A percentile compares a stretch with the other conserved stretches of the same genome.
These are phyloP conservation scores for Mariannaea sp. DNA, from an alignment of 2,329 filamentous ascomycete genomes.

Conservation along the genomic window DNA sequence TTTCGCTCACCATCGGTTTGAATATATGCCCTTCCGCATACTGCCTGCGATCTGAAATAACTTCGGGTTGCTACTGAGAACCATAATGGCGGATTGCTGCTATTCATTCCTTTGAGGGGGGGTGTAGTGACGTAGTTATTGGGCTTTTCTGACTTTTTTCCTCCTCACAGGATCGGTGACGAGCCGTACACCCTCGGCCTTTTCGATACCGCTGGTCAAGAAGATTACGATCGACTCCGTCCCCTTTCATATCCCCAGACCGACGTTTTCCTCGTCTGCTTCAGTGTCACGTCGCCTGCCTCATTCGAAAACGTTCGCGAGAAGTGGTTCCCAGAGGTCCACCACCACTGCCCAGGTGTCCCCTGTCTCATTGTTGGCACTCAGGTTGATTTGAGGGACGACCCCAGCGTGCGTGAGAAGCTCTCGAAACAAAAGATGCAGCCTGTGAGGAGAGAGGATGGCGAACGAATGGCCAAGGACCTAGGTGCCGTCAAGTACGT, in stretches of 20 bases:
- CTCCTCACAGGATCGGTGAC: conserved; percentile 88
- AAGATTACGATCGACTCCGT: conserved; percentile 97
- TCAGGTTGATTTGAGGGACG: conserved; percentile 93
- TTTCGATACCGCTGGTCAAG: conserved; percentile 98
- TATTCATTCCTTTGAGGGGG: neutral
- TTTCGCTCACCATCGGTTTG: conserved; percentile 18
- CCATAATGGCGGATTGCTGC: conserved; percentile 7
- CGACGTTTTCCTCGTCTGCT: conserved; percentile 98
- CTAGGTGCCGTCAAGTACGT: conserved; percentile 98
- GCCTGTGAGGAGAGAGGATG: conserved; percentile 89
- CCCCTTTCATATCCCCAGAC: conserved; percentile 98
- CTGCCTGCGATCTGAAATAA: conserved; percentile 8
- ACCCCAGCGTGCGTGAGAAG: conserved; percentile 85
- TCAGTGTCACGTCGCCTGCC: conserved; percentile 94
- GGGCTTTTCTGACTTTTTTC: conserved; percentile 27
- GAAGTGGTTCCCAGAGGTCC: conserved; percentile 99
- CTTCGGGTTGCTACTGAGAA: conserved; percentile 5
- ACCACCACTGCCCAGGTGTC: conserved; percentile 97
- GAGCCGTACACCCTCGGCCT: conserved; percentile 97
- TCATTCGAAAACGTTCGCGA: conserved; percentile 99
- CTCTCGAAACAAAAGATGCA: conserved; percentile 94
- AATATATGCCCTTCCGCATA: conserved; percentile 12
- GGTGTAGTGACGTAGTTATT: neutral
- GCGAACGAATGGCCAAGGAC: conserved; percentile 95
- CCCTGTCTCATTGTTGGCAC: conserved; percentile 98